Conservation (phyloP, 768 basidiomycete species). For the Ephemerocybe angulata region DNA sequence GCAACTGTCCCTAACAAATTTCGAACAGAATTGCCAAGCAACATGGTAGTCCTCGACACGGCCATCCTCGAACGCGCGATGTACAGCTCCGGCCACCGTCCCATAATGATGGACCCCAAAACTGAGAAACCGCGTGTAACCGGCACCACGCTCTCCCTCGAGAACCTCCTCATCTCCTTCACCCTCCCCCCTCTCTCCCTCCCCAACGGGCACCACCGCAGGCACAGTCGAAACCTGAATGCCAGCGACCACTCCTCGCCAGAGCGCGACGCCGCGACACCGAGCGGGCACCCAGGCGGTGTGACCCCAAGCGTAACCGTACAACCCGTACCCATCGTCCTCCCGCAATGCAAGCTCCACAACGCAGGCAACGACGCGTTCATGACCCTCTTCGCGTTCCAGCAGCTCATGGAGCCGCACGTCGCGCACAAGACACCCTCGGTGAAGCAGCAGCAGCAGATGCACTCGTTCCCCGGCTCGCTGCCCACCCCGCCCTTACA, state of each 20-base stretch:
- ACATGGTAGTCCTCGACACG: constrained; percentile 66
- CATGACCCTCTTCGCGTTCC: constrained; percentile 62
- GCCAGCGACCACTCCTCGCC: too few species aligned
- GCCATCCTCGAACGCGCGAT: constrained; percentile 60
- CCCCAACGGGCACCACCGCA: too few species aligned
- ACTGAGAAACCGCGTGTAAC: constrained; percentile 48
- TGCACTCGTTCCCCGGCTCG: constrained; percentile 12
- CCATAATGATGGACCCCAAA: constrained; percentile 58
- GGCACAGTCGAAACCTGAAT: too few species aligned
- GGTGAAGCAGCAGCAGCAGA: constrained; percentile 22
- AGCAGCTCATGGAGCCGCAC: constrained; percentile 61
- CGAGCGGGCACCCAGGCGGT: too few species aligned
- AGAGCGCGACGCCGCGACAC: too few species aligned
- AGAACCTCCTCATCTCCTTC: constrained; percentile 59
- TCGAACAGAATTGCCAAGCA: constrained; percentile 63
- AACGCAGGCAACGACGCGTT: constrained; percentile 84
- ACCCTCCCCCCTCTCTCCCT: constrained; percentile 34
- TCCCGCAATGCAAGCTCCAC: constrained; percentile 48
- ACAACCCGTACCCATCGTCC: constrained; percentile 13
- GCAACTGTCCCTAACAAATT: too few species aligned
- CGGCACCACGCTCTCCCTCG: constrained; percentile 58
- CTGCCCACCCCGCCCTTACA: too few species aligned
- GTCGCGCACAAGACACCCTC: constrained; percentile 36
- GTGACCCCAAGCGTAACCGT: too few species aligned
- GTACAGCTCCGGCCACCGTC: constrained; percentile 54